A percentile compares a stretch with the other conserved stretches of the same genome.
Conservation (phyloP, 495 filamentous ascomycete species). For the Penicillium daleae region DNA sequence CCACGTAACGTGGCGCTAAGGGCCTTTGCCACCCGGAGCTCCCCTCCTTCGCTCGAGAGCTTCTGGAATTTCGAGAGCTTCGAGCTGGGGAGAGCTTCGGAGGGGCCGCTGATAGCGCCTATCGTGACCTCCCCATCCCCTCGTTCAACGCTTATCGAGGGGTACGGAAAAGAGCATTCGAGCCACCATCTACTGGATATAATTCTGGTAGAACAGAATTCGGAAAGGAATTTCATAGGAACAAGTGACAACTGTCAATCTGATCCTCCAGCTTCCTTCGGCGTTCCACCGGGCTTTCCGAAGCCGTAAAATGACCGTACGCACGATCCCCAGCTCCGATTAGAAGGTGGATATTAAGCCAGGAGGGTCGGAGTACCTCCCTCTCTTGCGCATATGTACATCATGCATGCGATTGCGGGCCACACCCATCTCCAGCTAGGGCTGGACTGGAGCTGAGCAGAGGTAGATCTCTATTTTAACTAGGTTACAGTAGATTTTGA, state of each 20-base stretch:
- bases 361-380: not conserved
- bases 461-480: not conserved
- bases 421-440: not conserved
- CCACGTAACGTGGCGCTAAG: constrained; percentile 25
- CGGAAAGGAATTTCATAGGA: not conserved
- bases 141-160: not conserved
- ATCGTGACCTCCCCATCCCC: constrained; percentile 18
- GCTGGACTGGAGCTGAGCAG: not conserved
- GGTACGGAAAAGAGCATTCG: no score
- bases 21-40: constrained; percentile 34
- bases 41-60: constrained; percentile 31
- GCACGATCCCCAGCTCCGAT: constrained; percentile 10
- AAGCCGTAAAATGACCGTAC: constrained; percentile 15
- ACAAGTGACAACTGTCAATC: not conserved
- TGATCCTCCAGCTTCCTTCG: constrained; percentile 12
- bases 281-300: constrained; percentile 31
- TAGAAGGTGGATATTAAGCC: constrained; percentile 8
- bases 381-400: not conserved
- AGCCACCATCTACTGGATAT: no score
- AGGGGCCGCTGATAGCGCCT: constrained; percentile 40
- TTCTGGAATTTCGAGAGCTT: constrained; percentile 31
- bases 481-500: not conserved
- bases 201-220: not conserved
- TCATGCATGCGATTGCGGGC: constrained; percentile 9
- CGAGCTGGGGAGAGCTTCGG: constrained; percentile 37